phyloP scores from a whole-genome alignment of 1,284 basidiomycete species.

The Fistulina hepatica region DNA sequence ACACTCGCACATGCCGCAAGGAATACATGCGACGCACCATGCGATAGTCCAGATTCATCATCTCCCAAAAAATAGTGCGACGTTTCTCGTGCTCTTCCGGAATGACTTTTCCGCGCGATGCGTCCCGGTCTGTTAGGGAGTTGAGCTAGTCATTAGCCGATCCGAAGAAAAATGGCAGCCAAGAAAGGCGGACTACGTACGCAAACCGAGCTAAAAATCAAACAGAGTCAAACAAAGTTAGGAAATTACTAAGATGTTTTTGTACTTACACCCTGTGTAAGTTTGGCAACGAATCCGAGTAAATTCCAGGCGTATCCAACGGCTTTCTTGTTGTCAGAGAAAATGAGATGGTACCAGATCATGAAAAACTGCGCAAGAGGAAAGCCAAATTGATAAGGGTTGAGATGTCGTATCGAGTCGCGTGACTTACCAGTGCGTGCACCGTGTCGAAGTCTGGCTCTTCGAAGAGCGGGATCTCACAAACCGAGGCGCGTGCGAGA shows the following conservation, averaged over 20 bases:
- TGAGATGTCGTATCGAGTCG: constrained; percentile 3
- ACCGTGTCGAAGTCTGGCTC: constrained; percentile 58
- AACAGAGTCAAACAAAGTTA: neutral
- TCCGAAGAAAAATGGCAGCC: neutral
- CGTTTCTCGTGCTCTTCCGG: constrained; percentile 61
- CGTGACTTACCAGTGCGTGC: constrained; percentile 43
- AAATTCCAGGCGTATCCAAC: constrained; percentile 60
- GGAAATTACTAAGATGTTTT: constrained; percentile 2
- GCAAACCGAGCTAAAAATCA: neutral
- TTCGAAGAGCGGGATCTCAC: constrained; percentile 58
- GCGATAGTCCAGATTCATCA: constrained; percentile 63
- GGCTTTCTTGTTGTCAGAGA: constrained; percentile 56
- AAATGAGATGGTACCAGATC: constrained; percentile 60
- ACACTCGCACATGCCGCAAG: constrained; percentile 1
- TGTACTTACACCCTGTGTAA: constrained; percentile 46
- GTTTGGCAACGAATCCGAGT: constrained; percentile 49
- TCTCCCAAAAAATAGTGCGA: constrained; percentile 62
- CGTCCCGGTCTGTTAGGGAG: constrained; percentile 48
- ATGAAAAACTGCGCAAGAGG: constrained; percentile 45
- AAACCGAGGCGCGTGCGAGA: constrained; percentile 55
- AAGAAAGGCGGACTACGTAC: neutral
- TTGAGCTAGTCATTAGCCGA: constrained; percentile 4
- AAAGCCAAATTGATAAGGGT: constrained; percentile 14
- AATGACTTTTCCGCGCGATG: constrained; percentile 51
- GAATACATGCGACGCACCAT: constrained; percentile 36